Percentiles rank a stretch among this genome's conserved stretches.
These are phyloP conservation scores for Dictyostelium discoideum DNA, from an alignment of 78 protist genomes.

Conservation along the genomic window dicty_2.7 NC_007090.3:73001-73500, in stretches of 20 bases:
- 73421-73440: slow-evolving; percentile 82
- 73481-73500: slow-evolving; percentile 46
- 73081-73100: slow-evolving; percentile 89
- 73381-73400: slow-evolving; percentile 79
- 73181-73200: slow-evolving; percentile 75
- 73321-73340: slow-evolving; percentile 58
- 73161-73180: slow-evolving; percentile 88
- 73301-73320: slow-evolving; percentile 21
- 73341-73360: slow-evolving; percentile 85
- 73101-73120: slow-evolving; percentile 87
- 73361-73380: slow-evolving; percentile 61
- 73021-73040: slow-evolving; percentile 68
- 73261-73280: slow-evolving; percentile 83
- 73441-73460: slow-evolving; percentile 22
- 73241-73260: slow-evolving; percentile 72
- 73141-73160: slow-evolving; percentile 89
- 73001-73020: slow-evolving; percentile 79
- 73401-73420: slow-evolving; percentile 79
- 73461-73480: not conserved
- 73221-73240: slow-evolving; percentile 29
- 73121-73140: slow-evolving; percentile 79
- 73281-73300: slow-evolving; percentile 88
- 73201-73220: slow-evolving; percentile 1
- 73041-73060: slow-evolving; percentile 39
- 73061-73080: slow-evolving; percentile 77